These are phyloP conservation scores for Cercophora scortea DNA, from an alignment of 495 filamentous ascomycete species.

Conservation along the genomic window DNA sequence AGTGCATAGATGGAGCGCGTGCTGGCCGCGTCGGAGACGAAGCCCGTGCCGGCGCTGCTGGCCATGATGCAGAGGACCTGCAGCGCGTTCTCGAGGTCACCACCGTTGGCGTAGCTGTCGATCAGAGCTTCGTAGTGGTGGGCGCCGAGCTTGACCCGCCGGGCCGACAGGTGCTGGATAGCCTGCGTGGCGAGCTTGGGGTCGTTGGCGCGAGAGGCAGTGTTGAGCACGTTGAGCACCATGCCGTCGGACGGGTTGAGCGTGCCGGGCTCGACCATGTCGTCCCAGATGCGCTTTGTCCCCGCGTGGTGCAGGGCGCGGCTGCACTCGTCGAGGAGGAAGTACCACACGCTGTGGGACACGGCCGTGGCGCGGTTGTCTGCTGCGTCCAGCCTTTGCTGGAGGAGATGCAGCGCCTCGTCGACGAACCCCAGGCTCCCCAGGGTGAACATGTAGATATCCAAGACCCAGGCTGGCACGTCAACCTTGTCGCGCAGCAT, in stretches of 20 bases:
- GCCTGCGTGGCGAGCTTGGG: conserved; percentile 58
- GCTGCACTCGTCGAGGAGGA: conserved; percentile 63
- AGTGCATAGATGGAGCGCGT: conserved; percentile 48
- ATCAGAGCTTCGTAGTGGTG: conserved; percentile 74
- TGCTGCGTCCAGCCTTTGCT: conserved; percentile 38
- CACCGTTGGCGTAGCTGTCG: conserved; percentile 52
- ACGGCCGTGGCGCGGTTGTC: conserved; percentile 36
- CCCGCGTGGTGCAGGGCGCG: conserved; percentile 29
- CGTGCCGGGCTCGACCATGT: conserved; percentile 53
- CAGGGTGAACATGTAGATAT: conserved; percentile 63
- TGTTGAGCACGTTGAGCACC: conserved; percentile 56
- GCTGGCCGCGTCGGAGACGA: conserved; percentile 42
- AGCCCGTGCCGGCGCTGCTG: conserved; percentile 56
- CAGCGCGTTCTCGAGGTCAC: conserved; percentile 49
- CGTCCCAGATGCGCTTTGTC: conserved; percentile 48
- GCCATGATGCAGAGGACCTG: conserved; percentile 62
- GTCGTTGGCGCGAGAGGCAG: conserved; percentile 61
- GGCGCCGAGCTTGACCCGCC: conserved; percentile 42
- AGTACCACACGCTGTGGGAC: conserved; percentile 48
- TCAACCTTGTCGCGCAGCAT: conserved; percentile 50
- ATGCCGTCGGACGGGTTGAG: conserved; percentile 60
- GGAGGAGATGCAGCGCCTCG: conserved; percentile 61
- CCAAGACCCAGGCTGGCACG: conserved; percentile 65
- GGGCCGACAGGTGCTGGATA: conserved; percentile 48
- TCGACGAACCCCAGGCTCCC: conserved; percentile 64